These are phyloP conservation scores for Zizania latifolia DNA, from an alignment of 176 grass and related monocot genomes.

Conservation along the genomic window DNA sequence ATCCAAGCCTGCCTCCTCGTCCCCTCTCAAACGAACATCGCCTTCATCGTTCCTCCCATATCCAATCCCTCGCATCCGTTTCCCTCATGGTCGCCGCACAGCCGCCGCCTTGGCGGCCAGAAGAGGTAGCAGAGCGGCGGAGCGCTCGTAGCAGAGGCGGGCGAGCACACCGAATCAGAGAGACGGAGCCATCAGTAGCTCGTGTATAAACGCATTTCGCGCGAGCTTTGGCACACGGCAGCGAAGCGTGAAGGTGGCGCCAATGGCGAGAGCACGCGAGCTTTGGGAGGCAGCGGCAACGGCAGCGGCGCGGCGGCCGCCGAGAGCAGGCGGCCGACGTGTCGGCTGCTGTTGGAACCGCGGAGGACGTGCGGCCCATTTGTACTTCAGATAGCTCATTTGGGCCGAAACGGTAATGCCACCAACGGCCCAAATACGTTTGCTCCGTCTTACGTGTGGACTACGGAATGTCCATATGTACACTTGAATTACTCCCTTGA, in stretches of 20 bases:
- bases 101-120: constrained; percentile 30
- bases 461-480: too few relatives aligned
- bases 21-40: not conserved
- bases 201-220: constrained; percentile 7
- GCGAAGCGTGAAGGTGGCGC: not conserved
- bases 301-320: not conserved
- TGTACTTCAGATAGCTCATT: too few relatives aligned
- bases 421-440: too few relatives aligned
- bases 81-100: constrained; percentile 15
- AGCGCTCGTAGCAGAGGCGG: constrained; percentile 22
- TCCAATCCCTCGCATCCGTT: constrained; percentile 1
- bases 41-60: not conserved
- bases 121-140: constrained; percentile 11
- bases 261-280: not conserved
- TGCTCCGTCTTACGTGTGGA: too few relatives aligned
- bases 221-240: not conserved
- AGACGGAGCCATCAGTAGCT: not conserved
- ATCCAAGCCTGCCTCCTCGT: constrained; percentile 17
- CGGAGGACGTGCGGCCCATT: too few relatives aligned
- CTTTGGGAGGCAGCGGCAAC: not conserved
- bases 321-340: not conserved
- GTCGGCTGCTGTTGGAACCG: not conserved
- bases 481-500: too few relatives aligned
- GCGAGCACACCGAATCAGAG: constrained; percentile 21
- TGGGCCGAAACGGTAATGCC: too few relatives aligned